Base-by-base conservation (phyloP, 1,284 basidiomycete genomes). In the Testicularia cyperi region DNA sequence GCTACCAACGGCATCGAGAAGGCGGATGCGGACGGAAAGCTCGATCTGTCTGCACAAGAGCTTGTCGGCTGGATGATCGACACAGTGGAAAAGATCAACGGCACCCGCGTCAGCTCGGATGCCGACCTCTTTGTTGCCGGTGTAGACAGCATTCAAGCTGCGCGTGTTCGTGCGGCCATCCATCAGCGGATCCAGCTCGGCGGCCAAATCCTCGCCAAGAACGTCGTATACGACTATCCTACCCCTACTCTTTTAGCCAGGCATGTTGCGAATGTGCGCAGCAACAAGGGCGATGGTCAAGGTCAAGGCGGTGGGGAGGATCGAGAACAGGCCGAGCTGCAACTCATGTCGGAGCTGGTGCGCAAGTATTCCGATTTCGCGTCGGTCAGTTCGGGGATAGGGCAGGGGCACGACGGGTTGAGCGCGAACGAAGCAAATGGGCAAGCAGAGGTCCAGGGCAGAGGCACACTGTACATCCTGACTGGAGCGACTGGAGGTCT, bases 401-500 rank as follows among this genome's bases (percentile, higher is more conserved):
- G n/a, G n/a, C n/a, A 26, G 25, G 25, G 14, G 25, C 25, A 14
- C 8, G 8, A 26, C 25, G 25, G 25, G 25, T 26, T 8, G 8
- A 8, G 8, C 16, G 16, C 15, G 10, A 23, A 36, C 28, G 25
- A 30, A 23, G 29, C 5, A 30, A 18, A 54, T 48, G 33, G 28
- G 51, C 45, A 23, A 21, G 28, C 30, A 30, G 15, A 8, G 34
- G 34, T 69, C 15, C 6, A 23, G 6, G 39, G 5, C 6, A 24
- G 4, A 1, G 76, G 29, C 10, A 42, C 46, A 15, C 47, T 61
- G 3, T 54, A 52, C 20, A 23, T 71, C 6, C 77, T 86, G 21
- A 85, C 84, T 0, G 84, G 84, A 5, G 82, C 81, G 0, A 84
- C 84, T 1, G 84, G 84, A 0, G 82, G 82, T 0, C 79, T 86